phyloP scores from a whole-genome alignment of 2,329 filamentous ascomycete species.

The Ophiostoma sp. region DNA sequence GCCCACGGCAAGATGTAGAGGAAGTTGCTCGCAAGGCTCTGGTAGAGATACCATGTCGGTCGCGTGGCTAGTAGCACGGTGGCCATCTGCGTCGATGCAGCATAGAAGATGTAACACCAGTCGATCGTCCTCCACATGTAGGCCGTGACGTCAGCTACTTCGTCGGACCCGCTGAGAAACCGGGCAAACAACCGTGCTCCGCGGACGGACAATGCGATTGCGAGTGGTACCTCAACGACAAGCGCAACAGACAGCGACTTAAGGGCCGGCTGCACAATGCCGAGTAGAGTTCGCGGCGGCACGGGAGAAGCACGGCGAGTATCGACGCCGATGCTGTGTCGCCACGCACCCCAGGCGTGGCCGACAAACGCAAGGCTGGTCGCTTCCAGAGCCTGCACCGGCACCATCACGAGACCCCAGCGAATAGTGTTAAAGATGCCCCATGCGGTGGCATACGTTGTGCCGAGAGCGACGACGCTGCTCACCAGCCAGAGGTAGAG shows the following conservation, averaged over 20 bases:
- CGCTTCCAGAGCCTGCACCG: slow-evolving; percentile 60
- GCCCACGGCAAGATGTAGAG: slow-evolving; percentile 67
- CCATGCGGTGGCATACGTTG: slow-evolving; percentile 65
- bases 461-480: slow-evolving; percentile 57
- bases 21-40: slow-evolving; percentile 61
- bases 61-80: slow-evolving; percentile 58
- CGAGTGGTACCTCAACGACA: slow-evolving; percentile 55
- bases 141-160: slow-evolving; percentile 55
- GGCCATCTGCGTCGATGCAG: slow-evolving; percentile 58
- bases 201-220: slow-evolving; percentile 54
- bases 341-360: slow-evolving; percentile 56
- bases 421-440: slow-evolving; percentile 68
- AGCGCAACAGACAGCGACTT: slow-evolving; percentile 50
- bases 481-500: slow-evolving; percentile 66
- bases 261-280: slow-evolving; percentile 49
- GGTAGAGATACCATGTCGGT: slow-evolving; percentile 62
- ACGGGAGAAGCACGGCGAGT: background rate
- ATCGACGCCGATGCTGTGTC: slow-evolving; percentile 30
- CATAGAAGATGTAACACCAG: slow-evolving; percentile 67
- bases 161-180: slow-evolving; percentile 53
- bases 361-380: slow-evolving; percentile 59
- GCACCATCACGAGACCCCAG: slow-evolving; percentile 70
- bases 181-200: slow-evolving; percentile 56
- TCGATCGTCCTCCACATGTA: slow-evolving; percentile 61
- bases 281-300: background rate